Evolutionary conservation across 805 yeast species (phyloP).

Genomic region (Komagataella ulmi): DNA sequence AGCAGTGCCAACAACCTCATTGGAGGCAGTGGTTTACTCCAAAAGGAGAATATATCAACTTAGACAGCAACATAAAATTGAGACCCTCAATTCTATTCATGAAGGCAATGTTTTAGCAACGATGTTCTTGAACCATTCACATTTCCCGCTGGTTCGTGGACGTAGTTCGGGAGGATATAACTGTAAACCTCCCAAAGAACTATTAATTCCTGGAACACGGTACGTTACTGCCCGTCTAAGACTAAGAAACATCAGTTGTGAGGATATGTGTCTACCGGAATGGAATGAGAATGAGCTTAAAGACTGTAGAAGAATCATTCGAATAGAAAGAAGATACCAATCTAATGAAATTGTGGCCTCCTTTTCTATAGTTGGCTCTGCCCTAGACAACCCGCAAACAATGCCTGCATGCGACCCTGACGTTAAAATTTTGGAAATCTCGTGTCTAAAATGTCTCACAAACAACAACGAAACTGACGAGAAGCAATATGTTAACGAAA

Average conservation of each 20-base stretch:
- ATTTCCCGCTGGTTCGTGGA: conserved; percentile 21
- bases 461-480: no score
- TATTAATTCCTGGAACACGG: conserved; percentile 7
- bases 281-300: conserved; percentile 32
- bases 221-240: conserved; percentile 33
- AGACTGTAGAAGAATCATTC: conserved; percentile 42
- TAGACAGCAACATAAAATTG: no score
- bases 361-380: conserved; percentile 39
- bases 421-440: conserved; percentile 27
- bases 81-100: not conserved
- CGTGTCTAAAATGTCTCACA: conserved; percentile 34
- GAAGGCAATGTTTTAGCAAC: not conserved
- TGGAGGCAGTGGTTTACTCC: no score
- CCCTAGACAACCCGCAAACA: conserved; percentile 28
- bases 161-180: conserved; percentile 43
- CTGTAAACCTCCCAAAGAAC: conserved; percentile 30
- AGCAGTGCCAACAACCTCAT: no score
- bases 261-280: conserved; percentile 33
- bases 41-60: no score
- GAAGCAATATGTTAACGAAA: conserved; percentile 7
- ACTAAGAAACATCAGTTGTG: conserved; percentile 28
- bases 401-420: conserved; percentile 28
- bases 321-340: conserved; percentile 41
- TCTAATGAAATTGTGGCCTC: conserved; percentile 31
- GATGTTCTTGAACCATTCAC: not conserved